phyloP scores from a whole-genome alignment of 148 eudicot species.

The Amaranthus cruentus region DNA sequence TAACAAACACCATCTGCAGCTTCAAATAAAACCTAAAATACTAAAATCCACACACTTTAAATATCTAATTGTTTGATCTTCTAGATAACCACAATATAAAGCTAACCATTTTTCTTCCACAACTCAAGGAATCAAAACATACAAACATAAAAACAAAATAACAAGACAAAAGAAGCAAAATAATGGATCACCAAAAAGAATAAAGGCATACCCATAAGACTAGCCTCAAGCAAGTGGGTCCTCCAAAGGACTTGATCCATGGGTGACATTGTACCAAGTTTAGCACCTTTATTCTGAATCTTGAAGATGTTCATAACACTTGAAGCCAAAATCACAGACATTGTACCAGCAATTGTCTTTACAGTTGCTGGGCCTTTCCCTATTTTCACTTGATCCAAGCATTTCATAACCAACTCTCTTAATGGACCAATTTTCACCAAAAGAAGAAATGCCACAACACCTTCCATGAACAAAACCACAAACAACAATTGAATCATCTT shows the following conservation, averaged over 20 bases:
- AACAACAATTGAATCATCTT: conserved; percentile 84
- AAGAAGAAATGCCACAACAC: conserved; percentile 64
- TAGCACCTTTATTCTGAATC: conserved; percentile 96
- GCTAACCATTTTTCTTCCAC: too few relatives aligned
- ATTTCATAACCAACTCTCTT: conserved; percentile 80
- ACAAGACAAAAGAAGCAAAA: not conserved
- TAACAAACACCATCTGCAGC: too few relatives aligned
- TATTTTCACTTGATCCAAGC: conserved; percentile 90
- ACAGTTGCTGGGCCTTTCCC: conserved; percentile 87
- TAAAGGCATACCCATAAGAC: conserved; percentile 72
- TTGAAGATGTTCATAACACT: conserved; percentile 71
- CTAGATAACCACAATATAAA: too few relatives aligned
- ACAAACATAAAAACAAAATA: not conserved
- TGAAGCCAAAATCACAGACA: conserved; percentile 72
- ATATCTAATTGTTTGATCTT: too few relatives aligned
- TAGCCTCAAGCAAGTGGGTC: conserved; percentile 92
- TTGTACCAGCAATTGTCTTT: conserved; percentile 81
- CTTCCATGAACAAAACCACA: conserved; percentile 70
- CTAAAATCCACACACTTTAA: too few relatives aligned
- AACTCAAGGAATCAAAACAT: not conserved
- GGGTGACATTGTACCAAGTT: conserved; percentile 97
- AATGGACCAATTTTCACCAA: conserved; percentile 89
- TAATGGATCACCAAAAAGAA: not conserved
- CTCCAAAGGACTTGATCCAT: conserved; percentile 99
- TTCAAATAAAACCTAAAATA: too few relatives aligned